Evolutionary conservation across 2,329 filamentous ascomycete genomes (phyloP).

Genomic region (Fusarium keratoplasticum): DNA sequence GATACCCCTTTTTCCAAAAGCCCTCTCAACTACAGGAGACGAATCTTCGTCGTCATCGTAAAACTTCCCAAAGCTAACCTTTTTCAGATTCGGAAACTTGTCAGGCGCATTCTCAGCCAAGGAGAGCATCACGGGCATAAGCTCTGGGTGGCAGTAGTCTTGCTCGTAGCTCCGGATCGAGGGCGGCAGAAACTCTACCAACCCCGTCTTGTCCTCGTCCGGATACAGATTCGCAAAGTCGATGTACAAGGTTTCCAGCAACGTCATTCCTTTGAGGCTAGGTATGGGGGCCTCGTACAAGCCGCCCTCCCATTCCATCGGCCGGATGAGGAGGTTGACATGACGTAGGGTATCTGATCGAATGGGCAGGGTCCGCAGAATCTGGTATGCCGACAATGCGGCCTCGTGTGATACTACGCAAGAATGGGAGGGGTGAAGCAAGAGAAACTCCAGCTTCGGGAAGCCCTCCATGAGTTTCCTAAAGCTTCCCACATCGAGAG

Average conservation of each 20-base stretch:
- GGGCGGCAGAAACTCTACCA: neutral
- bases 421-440: neutral
- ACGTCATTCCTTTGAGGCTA: neutral
- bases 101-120: neutral
- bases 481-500: neutral
- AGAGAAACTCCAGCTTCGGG: neutral
- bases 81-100: neutral
- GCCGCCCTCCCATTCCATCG: neutral
- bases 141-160: neutral
- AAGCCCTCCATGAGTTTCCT: neutral
- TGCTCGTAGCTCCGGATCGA: neutral
- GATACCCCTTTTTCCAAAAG: neutral
- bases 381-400: neutral
- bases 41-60: neutral
- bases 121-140: neutral
- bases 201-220: neutral
- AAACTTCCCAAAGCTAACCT: neutral
- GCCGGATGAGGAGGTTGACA: neutral
- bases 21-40: neutral
- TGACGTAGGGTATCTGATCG: neutral
- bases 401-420: neutral
- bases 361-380: neutral
- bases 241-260: neutral
- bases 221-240: neutral
- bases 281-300: neutral